Conservation (phyloP, 192 early-diverging fungal species). For the Backusella parvicylindrica region DNA sequence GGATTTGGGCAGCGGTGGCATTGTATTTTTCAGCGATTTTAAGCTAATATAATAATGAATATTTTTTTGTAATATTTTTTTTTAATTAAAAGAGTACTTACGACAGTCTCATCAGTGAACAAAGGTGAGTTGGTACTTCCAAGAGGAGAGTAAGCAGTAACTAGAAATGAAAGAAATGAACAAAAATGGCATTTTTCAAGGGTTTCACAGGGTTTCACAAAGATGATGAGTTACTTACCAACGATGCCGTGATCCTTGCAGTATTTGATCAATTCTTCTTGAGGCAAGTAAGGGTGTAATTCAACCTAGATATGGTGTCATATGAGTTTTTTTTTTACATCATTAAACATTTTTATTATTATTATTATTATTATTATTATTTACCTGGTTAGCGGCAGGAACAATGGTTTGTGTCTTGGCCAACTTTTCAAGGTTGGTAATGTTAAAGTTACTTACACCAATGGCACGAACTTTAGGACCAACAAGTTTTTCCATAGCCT, state of each 20-base stretch:
- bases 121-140: constrained; percentile 41
- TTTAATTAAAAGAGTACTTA: no score
- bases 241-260: constrained; percentile 53
- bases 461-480: constrained; percentile 48
- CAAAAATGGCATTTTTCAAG: background rate
- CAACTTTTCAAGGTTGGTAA: constrained; percentile 27
- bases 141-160: constrained; percentile 83
- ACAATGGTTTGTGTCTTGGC: constrained; percentile 14
- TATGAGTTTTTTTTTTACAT: constrained; percentile 27
- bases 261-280: constrained; percentile 52
- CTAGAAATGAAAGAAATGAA: background rate
- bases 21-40: constrained; percentile 65
- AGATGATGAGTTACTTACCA: constrained; percentile 44
- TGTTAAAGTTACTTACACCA: constrained; percentile 62
- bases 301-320: constrained; percentile 40
- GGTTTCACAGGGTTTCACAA: background rate
- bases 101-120: constrained; percentile 16
- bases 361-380: background rate
- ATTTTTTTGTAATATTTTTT: background rate
- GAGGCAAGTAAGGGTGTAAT: constrained; percentile 20
- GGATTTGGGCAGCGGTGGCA: constrained; percentile 66
- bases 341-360: background rate
- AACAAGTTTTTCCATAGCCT: constrained; percentile 30
- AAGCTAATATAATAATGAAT: background rate
- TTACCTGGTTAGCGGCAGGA: constrained; percentile 56